Base-by-base conservation (phyloP, 2,329 filamentous ascomycete species). In the Aspergillus ruber region DNA sequence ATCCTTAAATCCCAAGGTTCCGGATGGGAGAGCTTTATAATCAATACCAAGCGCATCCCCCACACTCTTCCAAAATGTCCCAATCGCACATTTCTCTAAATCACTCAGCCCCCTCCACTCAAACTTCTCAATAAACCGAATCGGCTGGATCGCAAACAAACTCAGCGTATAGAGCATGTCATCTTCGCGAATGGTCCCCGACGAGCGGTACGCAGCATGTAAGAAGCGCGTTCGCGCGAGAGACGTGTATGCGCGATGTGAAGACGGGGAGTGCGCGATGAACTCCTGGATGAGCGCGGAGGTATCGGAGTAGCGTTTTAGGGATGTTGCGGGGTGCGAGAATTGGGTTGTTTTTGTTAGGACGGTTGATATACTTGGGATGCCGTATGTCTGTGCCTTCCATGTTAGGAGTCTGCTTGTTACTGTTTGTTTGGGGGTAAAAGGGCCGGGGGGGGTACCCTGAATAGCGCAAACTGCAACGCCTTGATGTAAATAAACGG, bases 51-150 rank as follows among this genome's bases (percentile, higher is more conserved):
- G 85, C 45, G 80, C 79, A 56, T 88, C 82, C 12, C 85, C 86
- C 13, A 88, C 68, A 45, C 75, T 74, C 64, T 86, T 86, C 85
- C 85, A 90, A 58, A 86, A 81, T 0, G 80, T 82, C 13, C 79
- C 82, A 25, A 84, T 66, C 0, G 84, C 85, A 51, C 83, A 86
- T 8, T 73, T 64, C 64, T 90, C 87, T 66, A 90, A 73, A 0
- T 84, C 79, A 13, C 77, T 84, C 18, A 88, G 63, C 4, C 69
- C 35, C 2, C 87, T 78, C 86, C 86, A 91, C 61, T 91, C 88
- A 57, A 82, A 86, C 5, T 69, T 69, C 4, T 74, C 63, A 27
- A 86, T 76, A 73, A 85, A 89, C 12, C 76, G 72, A 25, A 79
- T 65, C 0, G 86, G 84, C 60, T 89, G 82, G 1, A 77, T 70